Percentiles rank a stretch among this genome's conserved stretches.
These are phyloP conservation scores for Setaria viridis DNA, from an alignment of 202 grass and related monocot genomes.

Conservation along the genomic window DNA sequence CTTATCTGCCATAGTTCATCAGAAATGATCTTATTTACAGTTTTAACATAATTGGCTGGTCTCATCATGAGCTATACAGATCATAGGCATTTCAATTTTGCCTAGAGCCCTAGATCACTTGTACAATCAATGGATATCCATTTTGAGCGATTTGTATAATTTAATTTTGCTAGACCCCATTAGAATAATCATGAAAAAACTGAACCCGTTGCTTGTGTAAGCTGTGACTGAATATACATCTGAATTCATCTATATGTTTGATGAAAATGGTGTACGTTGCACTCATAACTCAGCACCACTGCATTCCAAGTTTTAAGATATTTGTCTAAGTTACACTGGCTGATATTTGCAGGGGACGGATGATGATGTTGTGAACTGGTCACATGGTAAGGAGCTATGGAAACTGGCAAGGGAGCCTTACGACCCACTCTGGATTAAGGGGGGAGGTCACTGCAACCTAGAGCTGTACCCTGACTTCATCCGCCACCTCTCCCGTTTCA, in stretches of 20 bases:
- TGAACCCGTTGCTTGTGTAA: background rate
- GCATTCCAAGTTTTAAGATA: background rate
- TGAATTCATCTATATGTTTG: background rate
- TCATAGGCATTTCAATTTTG: background rate
- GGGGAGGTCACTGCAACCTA: constrained; percentile 95
- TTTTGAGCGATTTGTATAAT: background rate
- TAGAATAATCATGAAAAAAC: background rate
- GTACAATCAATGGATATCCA: background rate
- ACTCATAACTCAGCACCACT: background rate
- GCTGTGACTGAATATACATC: background rate
- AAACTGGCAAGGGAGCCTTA: constrained; percentile 88
- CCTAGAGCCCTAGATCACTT: constrained; percentile 2
- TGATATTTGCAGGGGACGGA: constrained; percentile 76
- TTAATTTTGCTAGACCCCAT: background rate
- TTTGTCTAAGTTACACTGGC: background rate
- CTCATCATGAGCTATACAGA: constrained; percentile 6
- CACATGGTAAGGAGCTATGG: constrained; percentile 89
- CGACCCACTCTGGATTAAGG: constrained; percentile 98
- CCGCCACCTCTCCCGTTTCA: constrained; percentile 84
- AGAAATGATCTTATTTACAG: background rate
- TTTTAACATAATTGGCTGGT: background rate
- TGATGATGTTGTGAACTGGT: constrained; percentile 95
- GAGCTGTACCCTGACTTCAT: constrained; percentile 97
- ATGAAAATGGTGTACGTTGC: background rate
- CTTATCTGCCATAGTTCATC: constrained; percentile 6